Percentiles rank a stretch among this genome's conserved stretches.
Evolutionary conservation across 1,284 basidiomycete genomes (phyloP).

Genomic region (Stygiomarasmius scandens): DNA sequence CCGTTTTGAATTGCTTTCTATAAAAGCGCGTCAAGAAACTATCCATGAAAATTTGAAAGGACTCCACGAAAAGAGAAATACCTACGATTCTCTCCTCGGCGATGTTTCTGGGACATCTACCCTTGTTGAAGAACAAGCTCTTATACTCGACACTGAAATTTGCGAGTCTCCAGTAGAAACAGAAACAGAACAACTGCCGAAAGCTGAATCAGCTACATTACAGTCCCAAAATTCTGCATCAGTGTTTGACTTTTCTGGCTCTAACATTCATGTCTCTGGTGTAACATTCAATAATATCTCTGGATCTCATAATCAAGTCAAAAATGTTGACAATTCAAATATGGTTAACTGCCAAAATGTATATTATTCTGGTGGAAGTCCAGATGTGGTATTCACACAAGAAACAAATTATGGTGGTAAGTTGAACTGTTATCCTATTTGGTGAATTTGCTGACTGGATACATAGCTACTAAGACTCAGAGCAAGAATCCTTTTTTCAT

Average conservation of each 20-base stretch:
- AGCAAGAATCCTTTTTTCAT: neutral
- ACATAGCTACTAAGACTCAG: no score
- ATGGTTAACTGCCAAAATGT: neutral
- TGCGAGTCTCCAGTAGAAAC: neutral
- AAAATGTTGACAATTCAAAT: neutral
- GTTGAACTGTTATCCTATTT: no score
- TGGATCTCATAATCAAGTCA: neutral
- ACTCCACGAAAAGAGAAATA: neutral
- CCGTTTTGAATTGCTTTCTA: neutral
- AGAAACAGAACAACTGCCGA: neutral
- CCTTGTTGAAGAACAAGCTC: neutral
- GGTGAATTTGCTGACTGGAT: no score
- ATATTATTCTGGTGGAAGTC: neutral
- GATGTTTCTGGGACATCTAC: neutral
- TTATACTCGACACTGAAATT: neutral
- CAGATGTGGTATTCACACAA: no score
- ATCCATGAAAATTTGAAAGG: conserved; percentile 1
- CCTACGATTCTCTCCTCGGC: neutral
- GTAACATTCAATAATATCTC: neutral
- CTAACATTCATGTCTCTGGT: neutral
- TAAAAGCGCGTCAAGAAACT: conserved; percentile 1
- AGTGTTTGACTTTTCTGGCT: neutral
- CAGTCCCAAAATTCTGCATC: no score
- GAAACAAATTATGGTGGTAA: no score
- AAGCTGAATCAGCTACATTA: no score